Base-by-base conservation (phyloP, 2,329 filamentous ascomycete species). In the Arthrobotrys pseudoclavata region DNA sequence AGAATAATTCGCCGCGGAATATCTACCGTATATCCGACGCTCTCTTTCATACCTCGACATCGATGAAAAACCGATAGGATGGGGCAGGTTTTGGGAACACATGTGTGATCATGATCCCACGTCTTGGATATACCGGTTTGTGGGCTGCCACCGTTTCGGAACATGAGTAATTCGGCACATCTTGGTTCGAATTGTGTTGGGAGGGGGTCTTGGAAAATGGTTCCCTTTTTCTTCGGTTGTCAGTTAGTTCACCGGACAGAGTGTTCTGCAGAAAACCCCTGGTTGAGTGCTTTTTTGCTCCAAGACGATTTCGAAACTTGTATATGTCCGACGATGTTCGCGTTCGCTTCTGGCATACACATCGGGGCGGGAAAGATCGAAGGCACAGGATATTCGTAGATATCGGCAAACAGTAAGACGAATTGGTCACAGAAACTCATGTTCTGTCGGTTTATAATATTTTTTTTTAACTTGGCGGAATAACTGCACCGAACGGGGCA, bases 1-100 rank as follows among this genome's bases (percentile, higher is more conserved):
- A 40, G 50, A 70, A 52, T 1, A 67, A 24, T 22, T 62, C 31
- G 20, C 60, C 67, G 29, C 72, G 72, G 72, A 67, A 76, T 69
- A 70, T 60, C 57, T 70, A 76, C 72, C 72, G 72, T 24, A 34
- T 70, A 66, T 70, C 72, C 72, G 72, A 70, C 18, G 20, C 50
- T 26, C 22, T 18, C 31, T 10, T 57, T 7, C 55, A 18, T 18
- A 22, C 18, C 1, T n/a, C 31, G 53, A 60, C 6, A 22, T 50
- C 31, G 18, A 26, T 29, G 12, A 24, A 61, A 26, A 57, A 57
- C 71, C 70, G 63, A 57, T 12, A 6, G 40, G 18, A 26, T 13
- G 37, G n/a, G 63, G 53, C 22, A 4, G 24, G 18, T 26, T 61
- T 45, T 34, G 34, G 55, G 45, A 34, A 48, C 45, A 69, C 55